Base-by-base conservation (phyloP, 495 filamentous ascomycete genomes). In the Trypethelium eluteriae region DNA sequence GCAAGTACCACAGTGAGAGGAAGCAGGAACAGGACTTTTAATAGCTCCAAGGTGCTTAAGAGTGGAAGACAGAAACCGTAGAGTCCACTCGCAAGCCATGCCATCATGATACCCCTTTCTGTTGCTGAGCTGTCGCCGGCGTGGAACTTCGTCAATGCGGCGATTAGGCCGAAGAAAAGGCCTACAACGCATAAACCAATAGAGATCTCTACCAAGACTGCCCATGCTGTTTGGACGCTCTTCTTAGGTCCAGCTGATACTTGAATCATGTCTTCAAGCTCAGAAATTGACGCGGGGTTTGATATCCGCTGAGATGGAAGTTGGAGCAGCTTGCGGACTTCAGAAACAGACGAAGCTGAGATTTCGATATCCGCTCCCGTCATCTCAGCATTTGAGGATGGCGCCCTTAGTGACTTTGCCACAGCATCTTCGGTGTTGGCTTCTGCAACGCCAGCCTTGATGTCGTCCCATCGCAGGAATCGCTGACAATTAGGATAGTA, bases 261-360 rank as follows among this genome's bases (percentile, higher is more conserved):
- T 53, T 53, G 49, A 25, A 53, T 53, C 49, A 53, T 53, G 49
- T 53, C 49, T 53, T 53, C 49, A 53, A 53, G 49, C 49, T 53
- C 49, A 53, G 49, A 53, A 53, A 53, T 53, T 53, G 49, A 53
- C 18, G 49, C 16, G 2, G 49, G n/a, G 5, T 53, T 53, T 53
- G 49, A 53, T 53, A 53, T 53, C 49, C 11, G 49, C 49, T 53
- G 11, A 53, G 49, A 53, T 53, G 49, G 49, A 53, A 53, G 49
- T n/a, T 53, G 49, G 49, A 53, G 49, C 49, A 14, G 49, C 49
- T 53, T 53, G 2, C 49, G 49, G 49, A 53, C 49, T 53, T 53
- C 49, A 25, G 49, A 53, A 53, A 53, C 16, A 53, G 49, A 53
- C 18, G 49, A 53, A 14, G 49, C 49, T 53, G 49, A 2, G 49